Percentiles rank a stretch among this genome's conserved stretches.
Evolutionary conservation across 441 rosid species (phyloP).

Genomic region (Adansonia grandidieri): DNA sequence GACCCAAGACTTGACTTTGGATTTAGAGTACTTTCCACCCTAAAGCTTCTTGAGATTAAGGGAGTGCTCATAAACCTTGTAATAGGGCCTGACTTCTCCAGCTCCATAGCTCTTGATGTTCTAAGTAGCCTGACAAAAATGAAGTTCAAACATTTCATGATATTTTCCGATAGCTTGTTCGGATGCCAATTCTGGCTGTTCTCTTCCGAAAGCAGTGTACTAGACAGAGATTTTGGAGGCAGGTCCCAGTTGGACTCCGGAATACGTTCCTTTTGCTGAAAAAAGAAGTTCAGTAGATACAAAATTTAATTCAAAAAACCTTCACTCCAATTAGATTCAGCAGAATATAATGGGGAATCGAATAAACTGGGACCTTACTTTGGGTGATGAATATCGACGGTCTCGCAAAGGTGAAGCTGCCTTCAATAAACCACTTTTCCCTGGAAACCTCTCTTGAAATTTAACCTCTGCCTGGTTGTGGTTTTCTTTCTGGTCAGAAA

Average conservation of each 20-base stretch:
- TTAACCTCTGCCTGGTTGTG: constrained; percentile 46
- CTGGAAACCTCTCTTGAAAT: constrained; percentile 45
- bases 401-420: constrained; percentile 75
- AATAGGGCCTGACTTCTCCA: constrained; percentile 72
- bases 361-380: constrained; percentile 39
- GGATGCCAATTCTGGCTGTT: constrained; percentile 69
- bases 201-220: constrained; percentile 60
- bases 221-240: constrained; percentile 64
- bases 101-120: constrained; percentile 80
- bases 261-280: constrained; percentile 64
- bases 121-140: constrained; percentile 77
- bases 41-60: constrained; percentile 69
- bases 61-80: constrained; percentile 65
- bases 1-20: constrained; percentile 49
- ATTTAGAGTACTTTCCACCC: constrained; percentile 55
- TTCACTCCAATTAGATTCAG: not conserved
- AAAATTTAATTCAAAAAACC: not conserved
- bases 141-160: constrained; percentile 82
- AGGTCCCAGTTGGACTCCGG: constrained; percentile 45
- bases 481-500: constrained; percentile 53
- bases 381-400: constrained; percentile 65
- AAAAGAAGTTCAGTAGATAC: constrained; percentile 9
- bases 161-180: constrained; percentile 83
- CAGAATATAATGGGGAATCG: not conserved
- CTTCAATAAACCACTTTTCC: constrained; percentile 47